These are phyloP conservation scores for Hamigera avellanea DNA, from an alignment of 495 filamentous ascomycete genomes.

Conservation along the genomic window DNA sequence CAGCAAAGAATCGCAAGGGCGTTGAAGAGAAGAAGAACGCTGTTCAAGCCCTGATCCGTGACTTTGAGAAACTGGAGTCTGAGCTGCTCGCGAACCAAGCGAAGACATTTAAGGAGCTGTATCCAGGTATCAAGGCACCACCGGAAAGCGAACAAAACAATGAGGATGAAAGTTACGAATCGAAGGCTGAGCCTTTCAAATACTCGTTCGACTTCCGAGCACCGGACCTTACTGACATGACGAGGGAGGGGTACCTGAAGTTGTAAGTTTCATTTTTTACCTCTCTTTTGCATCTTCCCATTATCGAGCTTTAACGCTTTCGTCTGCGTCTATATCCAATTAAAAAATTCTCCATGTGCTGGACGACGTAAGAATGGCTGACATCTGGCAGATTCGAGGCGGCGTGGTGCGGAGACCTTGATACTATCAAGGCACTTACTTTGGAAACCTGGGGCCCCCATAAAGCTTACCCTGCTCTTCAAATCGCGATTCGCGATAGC, in stretches of 20 bases:
- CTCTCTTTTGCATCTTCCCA: conserved; percentile 1
- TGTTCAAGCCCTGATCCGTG: conserved; percentile 31
- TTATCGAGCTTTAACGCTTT: not conserved
- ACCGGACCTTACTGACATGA: conserved; percentile 38
- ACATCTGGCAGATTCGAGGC: conserved; percentile 46
- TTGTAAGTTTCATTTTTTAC: conserved; percentile 26
- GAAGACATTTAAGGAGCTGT: conserved; percentile 52
- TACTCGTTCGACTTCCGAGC: conserved; percentile 36
- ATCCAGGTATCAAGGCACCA: conserved; percentile 36
- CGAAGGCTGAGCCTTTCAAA: conserved; percentile 18
- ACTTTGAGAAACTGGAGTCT: conserved; percentile 41
- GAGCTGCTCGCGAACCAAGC: conserved; percentile 42
- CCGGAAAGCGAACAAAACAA: not conserved
- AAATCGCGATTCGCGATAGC: conserved; percentile 45
- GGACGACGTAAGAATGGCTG: conserved; percentile 4
- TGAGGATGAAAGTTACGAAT: too few relatives aligned
- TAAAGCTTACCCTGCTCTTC: conserved; percentile 38
- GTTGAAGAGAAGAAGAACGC: conserved; percentile 38
- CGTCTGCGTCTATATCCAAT: too few relatives aligned
- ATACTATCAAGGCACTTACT: conserved; percentile 38
- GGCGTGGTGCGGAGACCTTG: conserved; percentile 53
- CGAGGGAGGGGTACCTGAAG: conserved; percentile 42
- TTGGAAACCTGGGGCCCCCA: conserved; percentile 27
- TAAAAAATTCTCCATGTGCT: too few relatives aligned
- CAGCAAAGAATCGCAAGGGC: conserved; percentile 15